A percentile compares a stretch with the other conserved stretches of the same genome.
Evolutionary conservation across 2,329 filamentous ascomycete genomes (phyloP).

Genomic region (Pleomassaria siparia): DNA sequence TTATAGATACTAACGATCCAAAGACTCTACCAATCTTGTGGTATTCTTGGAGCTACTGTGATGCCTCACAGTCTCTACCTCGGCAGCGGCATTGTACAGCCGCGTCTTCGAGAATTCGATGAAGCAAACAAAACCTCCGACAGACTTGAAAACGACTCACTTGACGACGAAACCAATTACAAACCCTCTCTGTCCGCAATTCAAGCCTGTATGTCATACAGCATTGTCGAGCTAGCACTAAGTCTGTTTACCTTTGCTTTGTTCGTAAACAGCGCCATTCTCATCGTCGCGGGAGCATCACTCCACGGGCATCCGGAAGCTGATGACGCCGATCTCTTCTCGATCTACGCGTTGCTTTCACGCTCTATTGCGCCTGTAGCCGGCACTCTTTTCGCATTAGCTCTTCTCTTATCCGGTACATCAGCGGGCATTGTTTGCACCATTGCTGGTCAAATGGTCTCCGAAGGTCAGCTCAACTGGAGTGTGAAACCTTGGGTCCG

Average conservation of each 20-base stretch:
- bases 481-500: conserved; percentile 75
- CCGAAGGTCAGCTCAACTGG: conserved; percentile 79
- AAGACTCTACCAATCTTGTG: conserved; percentile 64
- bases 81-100: conserved; percentile 58
- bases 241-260: conserved; percentile 81
- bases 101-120: conserved; percentile 47
- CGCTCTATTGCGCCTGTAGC: conserved; percentile 70
- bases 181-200: conserved; percentile 73
- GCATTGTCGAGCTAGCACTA: conserved; percentile 68
- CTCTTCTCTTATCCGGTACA: conserved; percentile 76
- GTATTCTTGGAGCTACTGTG: conserved; percentile 73
- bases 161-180: conserved; percentile 57
- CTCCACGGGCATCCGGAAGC: conserved; percentile 64
- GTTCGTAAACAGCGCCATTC: conserved; percentile 80
- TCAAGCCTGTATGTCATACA: conserved; percentile 71
- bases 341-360: conserved; percentile 74
- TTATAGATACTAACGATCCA: conserved; percentile 8
- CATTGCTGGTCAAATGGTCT: conserved; percentile 86
- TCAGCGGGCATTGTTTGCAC: conserved; percentile 87
- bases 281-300: conserved; percentile 78
- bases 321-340: conserved; percentile 74
- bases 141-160: conserved; percentile 20
- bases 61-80: conserved; percentile 64
- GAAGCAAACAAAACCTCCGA: conserved; percentile 12
- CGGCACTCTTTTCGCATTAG: conserved; percentile 81